Conservation (phyloP, 768 basidiomycete genomes). For the Dentipellis sp. region DNA sequence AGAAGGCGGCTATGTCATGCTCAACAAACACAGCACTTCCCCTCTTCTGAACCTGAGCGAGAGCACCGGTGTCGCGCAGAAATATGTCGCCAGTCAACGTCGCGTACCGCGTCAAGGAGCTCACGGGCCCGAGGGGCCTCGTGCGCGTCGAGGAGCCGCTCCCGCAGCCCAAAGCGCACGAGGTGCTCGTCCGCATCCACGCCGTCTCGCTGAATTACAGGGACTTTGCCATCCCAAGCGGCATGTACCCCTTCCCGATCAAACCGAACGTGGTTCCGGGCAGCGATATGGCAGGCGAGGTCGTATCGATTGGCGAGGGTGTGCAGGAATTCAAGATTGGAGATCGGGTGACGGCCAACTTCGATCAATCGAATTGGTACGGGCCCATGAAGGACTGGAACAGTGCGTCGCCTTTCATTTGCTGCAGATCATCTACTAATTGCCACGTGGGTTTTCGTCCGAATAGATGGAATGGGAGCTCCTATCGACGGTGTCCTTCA, state of each 20-base stretch:
- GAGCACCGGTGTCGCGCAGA: not conserved
- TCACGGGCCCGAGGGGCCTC: not conserved
- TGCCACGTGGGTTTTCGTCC: not conserved
- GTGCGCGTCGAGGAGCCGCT: conserved; percentile 8
- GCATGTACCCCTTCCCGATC: conserved; percentile 29
- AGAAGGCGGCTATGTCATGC: no score
- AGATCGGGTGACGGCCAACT: conserved; percentile 31
- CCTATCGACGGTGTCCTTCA: conserved; percentile 42
- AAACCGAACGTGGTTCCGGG: conserved; percentile 22
- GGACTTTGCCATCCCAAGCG: conserved; percentile 35
- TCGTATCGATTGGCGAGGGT: conserved; percentile 30
- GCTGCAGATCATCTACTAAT: not conserved
- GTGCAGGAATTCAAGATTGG: conserved; percentile 36
- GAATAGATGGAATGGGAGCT: conserved; percentile 29
- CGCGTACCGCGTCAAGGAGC: not conserved
- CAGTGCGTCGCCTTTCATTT: not conserved
- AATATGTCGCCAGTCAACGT: not conserved
- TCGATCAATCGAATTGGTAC: not conserved
- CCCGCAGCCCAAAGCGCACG: conserved; percentile 28
- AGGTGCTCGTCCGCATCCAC: conserved; percentile 48
- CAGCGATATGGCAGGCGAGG: conserved; percentile 46
- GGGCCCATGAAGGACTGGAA: not conserved
- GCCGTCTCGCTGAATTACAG: conserved; percentile 52
- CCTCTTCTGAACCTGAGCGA: no score
- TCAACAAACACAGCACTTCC: no score